Evolutionary conservation across 208 protist species (phyloP).

Genomic region (Trypanosoma scelopori): DNA sequence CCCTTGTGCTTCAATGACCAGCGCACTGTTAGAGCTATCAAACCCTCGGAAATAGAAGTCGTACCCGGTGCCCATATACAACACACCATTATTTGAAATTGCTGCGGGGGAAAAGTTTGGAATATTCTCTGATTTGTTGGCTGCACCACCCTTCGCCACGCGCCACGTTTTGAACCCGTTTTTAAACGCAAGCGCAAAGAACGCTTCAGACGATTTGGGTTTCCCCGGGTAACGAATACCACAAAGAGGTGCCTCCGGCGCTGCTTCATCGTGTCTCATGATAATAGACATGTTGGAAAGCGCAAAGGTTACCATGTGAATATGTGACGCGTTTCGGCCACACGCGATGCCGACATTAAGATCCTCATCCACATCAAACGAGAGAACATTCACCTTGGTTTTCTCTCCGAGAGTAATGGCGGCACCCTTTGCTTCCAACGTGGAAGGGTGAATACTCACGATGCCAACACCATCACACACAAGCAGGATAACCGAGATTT

Average conservation of each 20-base stretch:
- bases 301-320: constrained; percentile 19
- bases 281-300: background rate
- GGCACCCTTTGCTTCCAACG: constrained; percentile 3
- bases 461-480: constrained; percentile 7
- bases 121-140: background rate
- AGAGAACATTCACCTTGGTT: background rate
- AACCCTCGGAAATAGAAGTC: constrained; percentile 20
- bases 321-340: background rate
- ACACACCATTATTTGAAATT: constrained; percentile 13
- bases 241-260: constrained; percentile 1
- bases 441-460: background rate
- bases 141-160: background rate
- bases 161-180: constrained; percentile 15
- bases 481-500: constrained; percentile 12
- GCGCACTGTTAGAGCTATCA: background rate
- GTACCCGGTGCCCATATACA: constrained; percentile 2
- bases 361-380: constrained; percentile 14
- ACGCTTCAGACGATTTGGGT: background rate
- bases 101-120: constrained; percentile 4
- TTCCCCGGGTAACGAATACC: constrained; percentile 11
- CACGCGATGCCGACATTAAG: constrained; percentile 19
- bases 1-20: background rate
- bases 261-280: background rate
- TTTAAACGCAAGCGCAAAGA: constrained; percentile 14
- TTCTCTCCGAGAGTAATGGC: background rate